Percentiles rank a stretch among this genome's conserved stretches.
Evolutionary conservation across 345 rosid genomes (phyloP).

Genomic region (Reutealis trisperma): DNA sequence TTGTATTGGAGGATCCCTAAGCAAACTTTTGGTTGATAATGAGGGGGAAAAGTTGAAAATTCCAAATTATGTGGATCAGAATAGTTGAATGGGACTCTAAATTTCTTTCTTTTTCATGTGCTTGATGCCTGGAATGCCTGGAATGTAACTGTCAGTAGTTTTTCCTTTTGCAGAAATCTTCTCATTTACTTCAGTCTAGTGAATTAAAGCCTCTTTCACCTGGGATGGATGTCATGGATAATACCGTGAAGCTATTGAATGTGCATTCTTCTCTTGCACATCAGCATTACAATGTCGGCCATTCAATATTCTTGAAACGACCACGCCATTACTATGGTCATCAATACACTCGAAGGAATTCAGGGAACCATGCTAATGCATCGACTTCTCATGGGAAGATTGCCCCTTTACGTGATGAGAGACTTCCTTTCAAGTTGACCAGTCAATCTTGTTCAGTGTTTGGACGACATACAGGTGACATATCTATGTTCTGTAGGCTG

Average conservation of each 20-base stretch:
- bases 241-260: constrained; percentile 37
- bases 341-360: constrained; percentile 52
- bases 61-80: not conserved
- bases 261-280: constrained; percentile 35
- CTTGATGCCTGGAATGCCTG: not conserved
- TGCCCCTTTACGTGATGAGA: constrained; percentile 35
- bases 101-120: not conserved
- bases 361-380: constrained; percentile 41
- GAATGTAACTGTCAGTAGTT: not conserved
- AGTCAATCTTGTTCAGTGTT: constrained; percentile 22
- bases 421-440: constrained; percentile 40
- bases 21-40: not conserved
- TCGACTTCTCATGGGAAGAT: constrained; percentile 52
- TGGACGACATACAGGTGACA: constrained; percentile 41
- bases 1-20: not conserved
- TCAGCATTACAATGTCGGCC: constrained; percentile 44
- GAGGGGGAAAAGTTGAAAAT: not conserved
- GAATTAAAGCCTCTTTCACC: constrained; percentile 36
- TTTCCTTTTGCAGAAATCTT: constrained; percentile 36
- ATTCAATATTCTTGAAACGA: constrained; percentile 57
- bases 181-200: constrained; percentile 31
- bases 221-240: constrained; percentile 37
- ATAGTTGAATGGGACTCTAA: not conserved
- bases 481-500: constrained; percentile 3
- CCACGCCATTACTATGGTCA: constrained; percentile 56